phyloP scores from a whole-genome alignment of 2,329 filamentous ascomycete genomes.

The Rasamsonia emersonii region DNA sequence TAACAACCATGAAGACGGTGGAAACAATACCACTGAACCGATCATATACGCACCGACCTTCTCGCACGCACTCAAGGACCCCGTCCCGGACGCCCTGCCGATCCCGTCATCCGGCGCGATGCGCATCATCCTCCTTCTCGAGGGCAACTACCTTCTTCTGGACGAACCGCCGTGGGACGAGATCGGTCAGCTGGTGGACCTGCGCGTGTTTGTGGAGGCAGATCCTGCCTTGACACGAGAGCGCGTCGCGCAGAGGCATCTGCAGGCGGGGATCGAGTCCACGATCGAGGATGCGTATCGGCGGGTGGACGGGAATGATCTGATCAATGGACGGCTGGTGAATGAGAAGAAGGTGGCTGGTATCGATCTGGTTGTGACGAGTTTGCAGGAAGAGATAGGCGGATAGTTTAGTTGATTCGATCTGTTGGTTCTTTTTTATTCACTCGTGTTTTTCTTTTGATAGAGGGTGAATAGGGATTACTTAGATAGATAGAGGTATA shows the following conservation, averaged over 20 bases:
- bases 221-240: slow-evolving; percentile 1
- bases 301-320: slow-evolving; percentile 33
- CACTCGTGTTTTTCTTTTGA: no score
- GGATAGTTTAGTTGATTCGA: no score
- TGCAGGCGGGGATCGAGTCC: slow-evolving; percentile 33
- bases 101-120: slow-evolving; percentile 8
- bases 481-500: no score
- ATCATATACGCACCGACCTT: slow-evolving; percentile 12
- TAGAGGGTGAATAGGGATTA: no score
- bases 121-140: slow-evolving; percentile 9
- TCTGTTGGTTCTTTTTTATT: no score
- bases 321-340: slow-evolving; percentile 25
- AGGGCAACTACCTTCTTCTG: slow-evolving; percentile 12
- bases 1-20: slow-evolving; percentile 4
- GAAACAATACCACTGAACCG: slow-evolving; percentile 5
- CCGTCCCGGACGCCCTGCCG: slow-evolving; percentile 6
- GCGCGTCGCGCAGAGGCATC: slow-evolving; percentile 20
- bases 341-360: no score
- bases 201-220: slow-evolving; percentile 3
- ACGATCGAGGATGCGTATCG: slow-evolving; percentile 25
- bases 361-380: no score
- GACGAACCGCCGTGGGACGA: slow-evolving; percentile 6
- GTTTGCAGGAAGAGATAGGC: no score
- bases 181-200: slow-evolving; percentile 3
- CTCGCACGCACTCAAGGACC: slow-evolving; percentile 15